These are phyloP conservation scores for Castanea crenata DNA, from an alignment of 306 rosid genomes.

Conservation along the genomic window DNA sequence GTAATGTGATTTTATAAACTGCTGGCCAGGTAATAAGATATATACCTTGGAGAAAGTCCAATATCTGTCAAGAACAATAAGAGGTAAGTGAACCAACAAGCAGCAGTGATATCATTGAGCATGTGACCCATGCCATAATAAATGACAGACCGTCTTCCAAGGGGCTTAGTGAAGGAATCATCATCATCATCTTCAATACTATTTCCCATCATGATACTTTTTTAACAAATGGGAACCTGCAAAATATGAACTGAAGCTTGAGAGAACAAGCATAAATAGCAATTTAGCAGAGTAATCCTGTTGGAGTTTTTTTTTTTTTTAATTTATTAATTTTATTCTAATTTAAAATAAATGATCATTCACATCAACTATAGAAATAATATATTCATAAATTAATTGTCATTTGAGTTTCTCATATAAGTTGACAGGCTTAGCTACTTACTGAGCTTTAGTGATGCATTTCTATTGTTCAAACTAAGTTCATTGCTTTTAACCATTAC, in stretches of 20 bases:
- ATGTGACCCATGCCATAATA: slow-evolving; percentile 93
- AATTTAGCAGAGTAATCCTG: slow-evolving; percentile 1
- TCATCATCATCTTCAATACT: slow-evolving; percentile 54
- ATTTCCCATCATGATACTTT: slow-evolving; percentile 39
- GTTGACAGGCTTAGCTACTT: too few species aligned
- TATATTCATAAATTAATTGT: too few species aligned
- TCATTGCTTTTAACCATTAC: too few species aligned
- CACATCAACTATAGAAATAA: too few species aligned
- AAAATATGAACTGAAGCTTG: slow-evolving; percentile 23
- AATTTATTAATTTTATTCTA: too few species aligned
- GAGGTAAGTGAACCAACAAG: slow-evolving; percentile 96
- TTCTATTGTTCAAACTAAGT: too few species aligned
- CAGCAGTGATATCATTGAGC: slow-evolving; percentile 95
- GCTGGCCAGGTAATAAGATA: background rate
- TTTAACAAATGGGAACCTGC: slow-evolving; percentile 39
- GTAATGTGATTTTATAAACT: background rate
- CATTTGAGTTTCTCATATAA: too few species aligned
- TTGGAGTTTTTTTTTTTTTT: too few species aligned
- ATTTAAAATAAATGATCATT: too few species aligned
- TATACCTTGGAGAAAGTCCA: slow-evolving; percentile 83
- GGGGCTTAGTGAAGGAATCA: slow-evolving; percentile 41
- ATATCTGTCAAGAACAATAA: slow-evolving; percentile 82
- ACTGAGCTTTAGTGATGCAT: too few species aligned
- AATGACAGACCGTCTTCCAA: slow-evolving; percentile 68
- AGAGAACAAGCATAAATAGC: background rate